Base-by-base conservation (phyloP, 805 yeast genomes). In the Naumovozyma castellii region DNA sequence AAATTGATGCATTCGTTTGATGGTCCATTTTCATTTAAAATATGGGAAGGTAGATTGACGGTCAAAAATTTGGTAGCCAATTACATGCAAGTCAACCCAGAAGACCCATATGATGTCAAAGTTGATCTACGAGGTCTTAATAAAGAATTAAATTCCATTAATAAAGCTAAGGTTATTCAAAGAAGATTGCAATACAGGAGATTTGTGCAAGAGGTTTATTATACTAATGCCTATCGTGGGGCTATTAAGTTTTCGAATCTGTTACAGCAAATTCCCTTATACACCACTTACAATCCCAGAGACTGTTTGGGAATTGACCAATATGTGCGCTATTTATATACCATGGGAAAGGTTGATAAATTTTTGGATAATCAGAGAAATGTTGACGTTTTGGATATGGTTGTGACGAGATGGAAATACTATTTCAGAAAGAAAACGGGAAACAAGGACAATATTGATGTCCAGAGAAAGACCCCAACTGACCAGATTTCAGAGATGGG, bases 261-360 rank as follows among this genome's bases (percentile, higher is more conserved):
- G 14, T 58, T 88, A 30, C 60, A 76, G 22, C 78, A 76, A 48
- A 67, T 87, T 30, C 95, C 95, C 0, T 67, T 84, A 35, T 86
- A 85, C 60, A 75, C 82, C 2, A 69, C 79, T 34, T 84, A 86
- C 64, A 81, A 84, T 47, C 80, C 84, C 16, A 77, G 81, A 36
- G 79, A 78, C 46, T 84, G 94, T 58, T 66, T 85, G 46, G 80
- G 80, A 36, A 68, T 83, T 54, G 78, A 77, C 46, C 86, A 82
- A 46, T 82, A 75, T 54, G 68, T 83, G 47, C 81, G 78, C 40
- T 64, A 84, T 43, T 64, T 80, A 34, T 71, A 79, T 41, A 62
- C 76, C 16, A 54, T 74, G 33, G 77, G 76, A 48, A 76, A 72
- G 45, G 72, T 82, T 28, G 74, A 75, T 34, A 72, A 70, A 43